A percentile compares a stretch with the other conserved stretches of the same genome.
Evolutionary conservation across 2,329 filamentous ascomycete genomes (phyloP).

Genomic region (Claviceps quebecensis): DNA sequence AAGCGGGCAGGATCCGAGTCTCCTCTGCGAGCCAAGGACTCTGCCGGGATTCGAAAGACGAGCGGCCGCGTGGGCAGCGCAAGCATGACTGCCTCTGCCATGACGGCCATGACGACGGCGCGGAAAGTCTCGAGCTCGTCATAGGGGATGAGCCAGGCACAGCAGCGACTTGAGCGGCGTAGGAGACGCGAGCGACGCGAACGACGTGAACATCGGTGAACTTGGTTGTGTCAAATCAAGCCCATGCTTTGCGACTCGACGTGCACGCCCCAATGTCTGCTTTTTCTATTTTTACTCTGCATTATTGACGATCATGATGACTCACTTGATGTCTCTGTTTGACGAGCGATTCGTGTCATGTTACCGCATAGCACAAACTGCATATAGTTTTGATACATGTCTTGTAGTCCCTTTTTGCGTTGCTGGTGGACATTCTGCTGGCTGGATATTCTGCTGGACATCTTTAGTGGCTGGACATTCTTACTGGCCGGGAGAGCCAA

Average conservation of each 20-base stretch:
- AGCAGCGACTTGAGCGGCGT: slow-evolving; percentile 1
- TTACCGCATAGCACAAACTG: slow-evolving; percentile 14
- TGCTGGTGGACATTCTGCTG: too few species aligned
- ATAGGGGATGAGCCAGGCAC: slow-evolving; percentile 12
- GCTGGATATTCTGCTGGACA: too few species aligned
- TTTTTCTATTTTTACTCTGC: neutral
- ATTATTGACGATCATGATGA: slow-evolving; percentile 27
- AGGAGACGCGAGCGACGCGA: too few species aligned
- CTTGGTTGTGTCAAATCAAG: too few species aligned
- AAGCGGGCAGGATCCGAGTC: slow-evolving; percentile 36
- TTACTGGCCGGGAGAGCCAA: too few species aligned
- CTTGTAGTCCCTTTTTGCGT: too few species aligned
- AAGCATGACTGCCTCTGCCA: slow-evolving; percentile 27
- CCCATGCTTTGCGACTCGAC: too few species aligned
- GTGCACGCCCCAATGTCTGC: neutral
- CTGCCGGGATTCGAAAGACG: slow-evolving; percentile 46
- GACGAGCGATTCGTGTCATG: slow-evolving; percentile 26
- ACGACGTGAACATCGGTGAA: neutral
- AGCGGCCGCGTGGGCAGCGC: slow-evolving; percentile 51
- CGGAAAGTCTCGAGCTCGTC: slow-evolving; percentile 38
- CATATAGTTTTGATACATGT: slow-evolving; percentile 18
- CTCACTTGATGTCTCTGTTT: slow-evolving; percentile 15
- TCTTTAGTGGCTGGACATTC: too few species aligned
- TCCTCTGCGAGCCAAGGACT: slow-evolving; percentile 35
- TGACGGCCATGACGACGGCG: slow-evolving; percentile 26